Base-by-base conservation (phyloP, 176 grass and related monocot species). In the Oropetium thomaeum region DNA sequence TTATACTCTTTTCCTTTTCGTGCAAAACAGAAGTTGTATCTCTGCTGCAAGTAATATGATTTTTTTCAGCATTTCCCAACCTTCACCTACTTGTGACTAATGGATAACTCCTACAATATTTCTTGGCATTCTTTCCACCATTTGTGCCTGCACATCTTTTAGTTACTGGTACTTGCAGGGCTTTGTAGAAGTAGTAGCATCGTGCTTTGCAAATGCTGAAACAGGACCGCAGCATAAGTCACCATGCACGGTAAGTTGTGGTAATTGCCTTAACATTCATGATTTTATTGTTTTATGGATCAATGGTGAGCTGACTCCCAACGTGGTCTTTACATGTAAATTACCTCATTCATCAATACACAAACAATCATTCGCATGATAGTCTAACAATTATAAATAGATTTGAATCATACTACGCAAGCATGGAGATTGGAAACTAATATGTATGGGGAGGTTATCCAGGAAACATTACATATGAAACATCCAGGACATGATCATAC, bases 401-500 rank as follows among this genome's bases (percentile, higher is more conserved):
- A 35, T 35, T 53, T 70, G 16, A 49, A 29, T 16, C 62, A 41
- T 53, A 28, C 22, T 45, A 27, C 13, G 28, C 19, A 62, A 63
- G 16, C n/a, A 58, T 38, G 27, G 29, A 28, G 59, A 23, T 12
- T 60, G 31, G n/a, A 38, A 29, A 31, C 26, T 33, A 49, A 17
- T 49, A 49, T 75, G 54, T 32, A 0, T 26, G 13, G 41, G 19
- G 23, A 40, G 34, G 28, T 20, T 39, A 39, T 23, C 23, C 39
- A 29, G 57, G 43, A 51, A 37, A 65, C 16, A 17, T 43, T 30
- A 30, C 71, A 42, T 32, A 32, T 23, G 14, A 48, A 60, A 76
- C 74, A 69, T 19, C 69, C n/a, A 51, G 62, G 25, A 69, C 7
- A 51, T n/a, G 62, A 81, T 52, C 37, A 68, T 37, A 43, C 35